phyloP scores from a whole-genome alignment of 441 rosid genomes.

The Syzygium syzygioides region DNA sequence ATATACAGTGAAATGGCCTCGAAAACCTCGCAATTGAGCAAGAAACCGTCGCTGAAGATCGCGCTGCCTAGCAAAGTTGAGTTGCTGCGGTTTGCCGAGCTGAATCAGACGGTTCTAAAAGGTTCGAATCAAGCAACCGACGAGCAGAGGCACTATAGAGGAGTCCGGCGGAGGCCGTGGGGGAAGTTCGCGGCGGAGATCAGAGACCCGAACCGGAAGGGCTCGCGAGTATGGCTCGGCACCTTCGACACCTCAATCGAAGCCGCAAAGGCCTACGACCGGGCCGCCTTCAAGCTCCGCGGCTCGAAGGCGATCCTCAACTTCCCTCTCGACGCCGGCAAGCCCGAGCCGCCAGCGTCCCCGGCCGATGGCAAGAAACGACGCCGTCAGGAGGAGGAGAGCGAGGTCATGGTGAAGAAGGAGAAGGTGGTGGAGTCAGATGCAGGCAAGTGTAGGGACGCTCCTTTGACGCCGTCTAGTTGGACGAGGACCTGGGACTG shows the following conservation, averaged over 20 bases:
- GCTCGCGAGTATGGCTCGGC: constrained; percentile 83
- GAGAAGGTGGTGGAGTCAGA: constrained; percentile 15
- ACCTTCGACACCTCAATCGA: constrained; percentile 71
- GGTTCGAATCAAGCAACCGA: constrained; percentile 4
- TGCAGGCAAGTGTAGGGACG: not conserved
- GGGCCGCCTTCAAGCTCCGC: constrained; percentile 73
- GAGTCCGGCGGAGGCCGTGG: constrained; percentile 92
- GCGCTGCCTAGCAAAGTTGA: constrained; percentile 37
- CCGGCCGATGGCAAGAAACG: constrained; percentile 32
- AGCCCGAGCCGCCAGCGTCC: constrained; percentile 6
- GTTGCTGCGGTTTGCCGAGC: constrained; percentile 38
- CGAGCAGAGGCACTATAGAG: constrained; percentile 60
- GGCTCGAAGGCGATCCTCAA: constrained; percentile 82
- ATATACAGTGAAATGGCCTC: not conserved
- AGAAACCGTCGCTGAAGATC: constrained; percentile 43
- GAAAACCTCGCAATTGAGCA: constrained; percentile 10
- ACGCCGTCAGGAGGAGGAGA: constrained; percentile 20
- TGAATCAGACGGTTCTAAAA: not conserved
- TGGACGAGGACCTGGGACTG: constrained; percentile 32
- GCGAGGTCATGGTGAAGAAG: constrained; percentile 22
- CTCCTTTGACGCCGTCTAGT: constrained; percentile 35
- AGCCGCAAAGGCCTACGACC: constrained; percentile 86
- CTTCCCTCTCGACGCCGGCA: constrained; percentile 72
- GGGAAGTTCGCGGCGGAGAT: constrained; percentile 97
- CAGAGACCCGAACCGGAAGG: constrained; percentile 72